Base-by-base conservation (phyloP, 441 rosid species). In the Eutrema salsugineum region DNA sequence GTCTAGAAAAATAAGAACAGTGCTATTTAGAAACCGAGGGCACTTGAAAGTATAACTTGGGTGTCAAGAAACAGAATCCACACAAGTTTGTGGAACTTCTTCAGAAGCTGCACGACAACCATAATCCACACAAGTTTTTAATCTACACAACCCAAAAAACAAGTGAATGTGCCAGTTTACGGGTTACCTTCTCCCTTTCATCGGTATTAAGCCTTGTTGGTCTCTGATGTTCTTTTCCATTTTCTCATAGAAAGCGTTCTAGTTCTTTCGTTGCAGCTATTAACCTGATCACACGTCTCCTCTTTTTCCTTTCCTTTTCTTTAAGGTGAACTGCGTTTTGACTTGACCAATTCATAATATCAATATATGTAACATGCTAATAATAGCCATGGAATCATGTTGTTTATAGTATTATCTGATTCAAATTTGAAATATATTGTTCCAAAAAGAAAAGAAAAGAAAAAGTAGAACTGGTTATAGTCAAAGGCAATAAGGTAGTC, bases 291-390 rank as follows among this genome's bases (percentile, higher is more conserved):
- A 49, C 80, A 39, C 87, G 72, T 86, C 83, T 89, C 88, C 22
- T 79, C 85, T 79, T 86, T 86, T 83, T 83, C 22, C 78, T 86
- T 80, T 87, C 87, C 83, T 85, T 84, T 66, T 84, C 87, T 82
- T 83, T 85, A 0, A 85, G 84, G 58, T 80, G 82, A 56, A 87
- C 76, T n/a, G 84, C 82, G 50, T 87, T 89, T 75, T 83, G 83
- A 70, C 92, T 88, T 79, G 15, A 72, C 28, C 40, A 60, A 51
- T 32, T 33, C 5, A 43, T 54, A 22, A 66, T 44, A 20, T 30
- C 11, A 51, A 65, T 27, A 35, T 15, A 32, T 27, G 56, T 51
- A 53, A 53, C 57, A 51, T 14, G 57, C 3, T 51, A 30, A 51
- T 10, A 32, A 16, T 20, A 55, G 39, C 8, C 36, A 51, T 24